Evolutionary conservation across 495 filamentous ascomycete genomes (phyloP).

Genomic region (Tuber melanosporum): DNA sequence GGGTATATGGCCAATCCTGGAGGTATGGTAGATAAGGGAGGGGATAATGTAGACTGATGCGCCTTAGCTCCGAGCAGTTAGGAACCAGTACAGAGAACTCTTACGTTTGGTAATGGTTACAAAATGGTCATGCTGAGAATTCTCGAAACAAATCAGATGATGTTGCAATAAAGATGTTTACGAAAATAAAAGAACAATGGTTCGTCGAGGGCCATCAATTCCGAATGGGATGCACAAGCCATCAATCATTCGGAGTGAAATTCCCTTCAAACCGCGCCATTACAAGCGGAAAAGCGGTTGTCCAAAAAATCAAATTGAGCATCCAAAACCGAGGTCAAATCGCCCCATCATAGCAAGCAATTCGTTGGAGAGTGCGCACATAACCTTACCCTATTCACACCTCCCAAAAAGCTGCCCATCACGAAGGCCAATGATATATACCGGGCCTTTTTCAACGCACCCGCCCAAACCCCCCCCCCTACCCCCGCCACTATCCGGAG

Average conservation of each 20-base stretch:
- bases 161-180: background rate
- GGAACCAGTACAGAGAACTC: background rate
- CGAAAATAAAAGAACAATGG: background rate
- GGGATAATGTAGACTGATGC: background rate
- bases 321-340: background rate
- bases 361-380: background rate
- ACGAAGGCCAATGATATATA: background rate
- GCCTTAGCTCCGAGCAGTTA: background rate
- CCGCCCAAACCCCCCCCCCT: background rate
- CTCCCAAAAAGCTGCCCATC: background rate
- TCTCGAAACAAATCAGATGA: background rate
- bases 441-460: background rate
- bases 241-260: background rate
- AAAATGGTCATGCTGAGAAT: background rate
- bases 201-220: background rate
- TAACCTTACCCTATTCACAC: background rate
- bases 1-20: background rate
- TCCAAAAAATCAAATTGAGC: background rate
- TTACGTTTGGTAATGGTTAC: background rate
- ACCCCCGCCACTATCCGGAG: background rate
- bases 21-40: background rate
- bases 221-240: background rate
- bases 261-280: background rate
- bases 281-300: background rate
- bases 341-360: background rate